These are phyloP conservation scores for Fusarium miscanthi DNA, from an alignment of 2,329 filamentous ascomycete species.

Conservation along the genomic window DNA sequence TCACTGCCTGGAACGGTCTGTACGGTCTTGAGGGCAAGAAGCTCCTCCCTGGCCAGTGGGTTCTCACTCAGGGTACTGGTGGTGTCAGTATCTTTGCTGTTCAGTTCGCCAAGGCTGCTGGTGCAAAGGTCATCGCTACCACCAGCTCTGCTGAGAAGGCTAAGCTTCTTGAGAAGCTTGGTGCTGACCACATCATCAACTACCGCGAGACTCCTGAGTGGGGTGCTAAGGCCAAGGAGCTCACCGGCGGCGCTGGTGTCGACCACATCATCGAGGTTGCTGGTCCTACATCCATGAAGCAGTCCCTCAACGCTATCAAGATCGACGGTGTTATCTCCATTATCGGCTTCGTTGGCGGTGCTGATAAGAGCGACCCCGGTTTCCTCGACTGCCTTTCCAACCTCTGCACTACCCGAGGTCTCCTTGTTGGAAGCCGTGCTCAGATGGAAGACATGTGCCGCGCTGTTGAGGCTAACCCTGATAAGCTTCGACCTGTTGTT, in stretches of 20 bases:
- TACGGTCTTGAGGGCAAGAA: constrained; percentile 63
- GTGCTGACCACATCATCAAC: constrained; percentile 63
- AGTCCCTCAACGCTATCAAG: constrained; percentile 59
- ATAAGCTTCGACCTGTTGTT: constrained; percentile 58
- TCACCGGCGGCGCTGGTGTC: constrained; percentile 58
- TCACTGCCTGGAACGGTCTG: constrained; percentile 75
- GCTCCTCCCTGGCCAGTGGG: constrained; percentile 65
- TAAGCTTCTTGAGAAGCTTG: constrained; percentile 56
- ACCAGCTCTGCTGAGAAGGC: constrained; percentile 60
- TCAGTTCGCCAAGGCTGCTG: constrained; percentile 65
- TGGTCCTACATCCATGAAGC: constrained; percentile 56
- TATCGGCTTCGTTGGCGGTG: constrained; percentile 52
- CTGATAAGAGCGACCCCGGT: constrained; percentile 42
- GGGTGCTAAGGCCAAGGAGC: constrained; percentile 57
- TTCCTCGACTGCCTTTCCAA: constrained; percentile 50
- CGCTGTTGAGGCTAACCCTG: constrained; percentile 59
- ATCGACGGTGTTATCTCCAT: constrained; percentile 59
- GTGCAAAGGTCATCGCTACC: constrained; percentile 61
- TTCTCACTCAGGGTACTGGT: constrained; percentile 77
- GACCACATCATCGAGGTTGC: constrained; percentile 63
- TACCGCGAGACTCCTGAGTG: constrained; percentile 59
- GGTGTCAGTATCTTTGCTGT: constrained; percentile 75
- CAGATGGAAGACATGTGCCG: constrained; percentile 65
- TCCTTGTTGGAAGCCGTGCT: constrained; percentile 58
- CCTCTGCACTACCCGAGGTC: constrained; percentile 57